Conservation (phyloP, 768 basidiomycete genomes). For the Boletellus ananas region DNA sequence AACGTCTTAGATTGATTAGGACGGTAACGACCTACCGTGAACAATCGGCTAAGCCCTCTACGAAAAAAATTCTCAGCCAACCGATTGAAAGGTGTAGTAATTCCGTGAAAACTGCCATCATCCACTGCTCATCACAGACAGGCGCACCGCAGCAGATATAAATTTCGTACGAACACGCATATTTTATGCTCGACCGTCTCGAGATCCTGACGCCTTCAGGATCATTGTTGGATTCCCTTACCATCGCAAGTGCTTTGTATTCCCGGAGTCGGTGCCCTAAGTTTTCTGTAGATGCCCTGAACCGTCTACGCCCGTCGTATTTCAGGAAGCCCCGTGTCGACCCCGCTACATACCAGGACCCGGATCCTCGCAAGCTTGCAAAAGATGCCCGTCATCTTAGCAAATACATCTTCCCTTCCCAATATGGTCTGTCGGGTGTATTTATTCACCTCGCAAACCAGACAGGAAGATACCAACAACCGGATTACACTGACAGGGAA, state of each 20-base stretch:
- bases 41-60: constrained; percentile 2
- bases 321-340: constrained; percentile 26
- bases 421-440: constrained; percentile 62
- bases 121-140: constrained; percentile 18
- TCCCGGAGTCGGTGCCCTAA: not conserved
- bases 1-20: constrained; percentile 24
- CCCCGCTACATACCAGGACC: constrained; percentile 36
- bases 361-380: constrained; percentile 44
- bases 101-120: not conserved
- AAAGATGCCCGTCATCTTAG: constrained; percentile 59
- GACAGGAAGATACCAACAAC: constrained; percentile 34
- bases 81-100: constrained; percentile 19
- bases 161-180: constrained; percentile 51
- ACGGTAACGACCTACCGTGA: not conserved
- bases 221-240: constrained; percentile 65
- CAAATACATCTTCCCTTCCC: constrained; percentile 83
- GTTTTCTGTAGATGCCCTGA: constrained; percentile 55
- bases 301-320: constrained; percentile 48
- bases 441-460: constrained; percentile 37
- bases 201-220: constrained; percentile 44
- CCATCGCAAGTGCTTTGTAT: constrained; percentile 46
- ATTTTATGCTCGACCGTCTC: constrained; percentile 64
- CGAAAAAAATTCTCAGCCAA: constrained; percentile 8
- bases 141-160: constrained; percentile 49
- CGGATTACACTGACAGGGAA: constrained; percentile 61